Percentiles rank a stretch among this genome's conserved stretches.
Evolutionary conservation across 768 basidiomycete genomes (phyloP).

Genomic region (Mycena alexandri): DNA sequence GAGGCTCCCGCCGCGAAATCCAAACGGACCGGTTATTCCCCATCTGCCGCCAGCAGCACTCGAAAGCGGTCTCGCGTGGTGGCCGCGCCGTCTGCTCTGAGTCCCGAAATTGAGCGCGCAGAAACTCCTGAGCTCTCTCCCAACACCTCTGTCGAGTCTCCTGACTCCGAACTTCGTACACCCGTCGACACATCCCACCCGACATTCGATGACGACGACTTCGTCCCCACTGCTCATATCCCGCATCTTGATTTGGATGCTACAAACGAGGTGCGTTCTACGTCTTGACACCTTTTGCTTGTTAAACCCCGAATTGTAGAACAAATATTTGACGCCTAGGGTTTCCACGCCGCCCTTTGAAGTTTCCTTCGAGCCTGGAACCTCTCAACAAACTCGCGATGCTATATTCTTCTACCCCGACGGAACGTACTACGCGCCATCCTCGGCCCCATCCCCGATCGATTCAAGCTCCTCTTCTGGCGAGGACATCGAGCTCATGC

Average conservation of each 20-base stretch:
- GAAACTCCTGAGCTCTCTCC: conserved; percentile 33
- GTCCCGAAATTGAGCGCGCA: background rate
- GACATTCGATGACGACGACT: conserved; percentile 37
- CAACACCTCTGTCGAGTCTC: conserved; percentile 26
- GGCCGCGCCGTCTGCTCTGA: conserved; percentile 7
- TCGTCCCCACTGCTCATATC: conserved; percentile 52
- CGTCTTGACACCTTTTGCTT: background rate
- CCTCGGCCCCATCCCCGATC: background rate
- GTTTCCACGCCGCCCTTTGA: conserved; percentile 22
- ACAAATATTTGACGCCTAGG: conserved; percentile 12
- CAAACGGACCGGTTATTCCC: background rate
- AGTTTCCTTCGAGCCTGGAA: conserved; percentile 33
- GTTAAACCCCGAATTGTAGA: background rate
- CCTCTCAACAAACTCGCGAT: conserved; percentile 23
- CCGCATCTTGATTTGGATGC: conserved; percentile 49
- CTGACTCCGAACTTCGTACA: conserved; percentile 23
- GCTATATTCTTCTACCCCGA: conserved; percentile 23
- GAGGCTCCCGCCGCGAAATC: background rate
- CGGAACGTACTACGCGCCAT: conserved; percentile 4
- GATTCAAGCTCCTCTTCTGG: background rate
- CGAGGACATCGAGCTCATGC: background rate
- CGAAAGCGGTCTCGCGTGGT: background rate
- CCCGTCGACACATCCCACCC: conserved; percentile 6
- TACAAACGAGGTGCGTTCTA: conserved; percentile 16
- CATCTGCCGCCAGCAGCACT: background rate